These are phyloP conservation scores for Chrysoporthe puriensis DNA, from an alignment of 2,329 filamentous ascomycete species.

Conservation along the genomic window DNA sequence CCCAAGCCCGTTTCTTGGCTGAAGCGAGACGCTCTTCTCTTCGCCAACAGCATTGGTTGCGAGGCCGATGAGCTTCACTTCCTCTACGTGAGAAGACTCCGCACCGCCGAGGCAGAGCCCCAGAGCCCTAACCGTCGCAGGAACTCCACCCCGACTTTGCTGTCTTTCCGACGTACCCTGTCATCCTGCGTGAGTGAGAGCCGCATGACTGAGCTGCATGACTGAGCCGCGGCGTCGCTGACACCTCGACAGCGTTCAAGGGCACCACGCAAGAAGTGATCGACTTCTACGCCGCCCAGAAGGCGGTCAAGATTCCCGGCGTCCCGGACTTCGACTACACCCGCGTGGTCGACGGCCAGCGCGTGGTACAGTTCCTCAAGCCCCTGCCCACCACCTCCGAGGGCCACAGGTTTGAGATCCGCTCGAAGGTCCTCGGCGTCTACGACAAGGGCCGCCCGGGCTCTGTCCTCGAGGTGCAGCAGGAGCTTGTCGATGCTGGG, in stretches of 20 bases:
- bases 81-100: constrained; percentile 70
- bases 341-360: constrained; percentile 82
- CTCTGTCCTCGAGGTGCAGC: constrained; percentile 80
- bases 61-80: constrained; percentile 90
- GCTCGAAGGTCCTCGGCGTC: constrained; percentile 78
- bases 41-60: constrained; percentile 84
- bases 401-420: constrained; percentile 74
- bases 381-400: constrained; percentile 72
- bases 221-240: background rate
- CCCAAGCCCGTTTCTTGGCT: constrained; percentile 77
- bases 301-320: constrained; percentile 68
- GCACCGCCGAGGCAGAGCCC: background rate
- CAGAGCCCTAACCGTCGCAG: constrained; percentile 45
- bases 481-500: constrained; percentile 71
- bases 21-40: constrained; percentile 86
- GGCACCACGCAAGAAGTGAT: constrained; percentile 74
- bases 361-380: constrained; percentile 76
- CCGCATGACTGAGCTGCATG: no score
- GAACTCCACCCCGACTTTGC: constrained; percentile 86
- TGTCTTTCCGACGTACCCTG: constrained; percentile 86
- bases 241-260: constrained; percentile 67
- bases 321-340: constrained; percentile 76
- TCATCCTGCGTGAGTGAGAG: constrained; percentile 68
- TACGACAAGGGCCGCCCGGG: constrained; percentile 89
- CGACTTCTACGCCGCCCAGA: constrained; percentile 79